These are phyloP conservation scores for Aspergillus leporis DNA, from an alignment of 495 filamentous ascomycete species.

Conservation along the genomic window DNA sequence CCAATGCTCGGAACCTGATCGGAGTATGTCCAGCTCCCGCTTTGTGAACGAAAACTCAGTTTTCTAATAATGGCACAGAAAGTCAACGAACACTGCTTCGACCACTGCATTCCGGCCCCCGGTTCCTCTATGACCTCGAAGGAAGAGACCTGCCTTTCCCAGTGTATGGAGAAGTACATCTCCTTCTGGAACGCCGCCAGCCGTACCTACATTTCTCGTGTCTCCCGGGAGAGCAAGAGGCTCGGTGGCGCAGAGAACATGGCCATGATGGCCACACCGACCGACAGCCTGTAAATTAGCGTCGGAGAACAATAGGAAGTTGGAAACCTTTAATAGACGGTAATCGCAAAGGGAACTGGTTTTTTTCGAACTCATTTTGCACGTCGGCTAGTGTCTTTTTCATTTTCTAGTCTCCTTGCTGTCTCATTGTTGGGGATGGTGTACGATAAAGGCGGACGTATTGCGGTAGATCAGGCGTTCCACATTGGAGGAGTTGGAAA, in stretches of 20 bases:
- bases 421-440: too few relatives aligned
- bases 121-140: slow-evolving; percentile 69
- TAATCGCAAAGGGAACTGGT: neutral
- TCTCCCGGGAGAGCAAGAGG: slow-evolving; percentile 62
- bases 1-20: slow-evolving; percentile 74
- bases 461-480: neutral
- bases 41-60: neutral
- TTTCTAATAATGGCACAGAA: slow-evolving; percentile 55
- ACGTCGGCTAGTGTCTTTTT: neutral
- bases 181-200: slow-evolving; percentile 85
- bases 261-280: slow-evolving; percentile 32
- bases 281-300: slow-evolving; percentile 17
- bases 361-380: neutral
- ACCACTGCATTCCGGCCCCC: slow-evolving; percentile 85
- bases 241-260: slow-evolving; percentile 29
- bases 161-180: slow-evolving; percentile 99
- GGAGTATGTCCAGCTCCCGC: slow-evolving; percentile 52
- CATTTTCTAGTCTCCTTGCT: neutral
- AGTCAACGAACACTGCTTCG: slow-evolving; percentile 96
- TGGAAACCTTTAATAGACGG: neutral
- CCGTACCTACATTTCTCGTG: slow-evolving; percentile 67
- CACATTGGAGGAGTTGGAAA: neutral
- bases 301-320: neutral
- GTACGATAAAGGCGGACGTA: slow-evolving; percentile 12
- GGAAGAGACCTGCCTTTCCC: slow-evolving; percentile 75